Percentiles rank a stretch among this genome's conserved stretches.
Evolutionary conservation across 805 yeast species (phyloP).

Genomic region (Clavispora carvajalis): DNA sequence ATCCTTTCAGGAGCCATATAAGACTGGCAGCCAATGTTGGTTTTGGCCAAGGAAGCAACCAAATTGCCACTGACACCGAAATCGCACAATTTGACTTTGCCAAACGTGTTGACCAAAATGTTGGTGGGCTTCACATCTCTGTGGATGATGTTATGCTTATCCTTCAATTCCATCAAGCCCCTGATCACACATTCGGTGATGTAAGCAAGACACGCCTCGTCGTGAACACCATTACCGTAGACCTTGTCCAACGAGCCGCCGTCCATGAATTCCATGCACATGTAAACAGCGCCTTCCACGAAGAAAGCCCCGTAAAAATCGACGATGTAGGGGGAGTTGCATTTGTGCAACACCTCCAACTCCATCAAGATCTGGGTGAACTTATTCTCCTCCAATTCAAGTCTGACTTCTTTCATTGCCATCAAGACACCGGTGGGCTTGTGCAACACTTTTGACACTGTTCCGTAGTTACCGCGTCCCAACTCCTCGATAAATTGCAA

Average conservation of each 20-base stretch:
- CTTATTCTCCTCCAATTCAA: slow-evolving; percentile 90
- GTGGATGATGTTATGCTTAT: slow-evolving; percentile 86
- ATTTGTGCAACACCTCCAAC: slow-evolving; percentile 85
- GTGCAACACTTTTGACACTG: slow-evolving; percentile 88
- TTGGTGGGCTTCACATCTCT: slow-evolving; percentile 97
- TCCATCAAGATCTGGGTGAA: slow-evolving; percentile 95
- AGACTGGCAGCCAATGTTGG: slow-evolving; percentile 96
- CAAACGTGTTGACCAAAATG: slow-evolving; percentile 72
- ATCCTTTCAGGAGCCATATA: slow-evolving; percentile 99
- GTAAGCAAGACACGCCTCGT: slow-evolving; percentile 74
- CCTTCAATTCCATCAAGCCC: slow-evolving; percentile 82
- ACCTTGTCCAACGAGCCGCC: slow-evolving; percentile 90
- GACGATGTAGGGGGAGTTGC: slow-evolving; percentile 85
- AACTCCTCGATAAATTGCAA: slow-evolving; percentile 77
- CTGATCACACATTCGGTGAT: slow-evolving; percentile 74
- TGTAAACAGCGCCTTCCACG: slow-evolving; percentile 95
- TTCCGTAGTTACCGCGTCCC: slow-evolving; percentile 95
- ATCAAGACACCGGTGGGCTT: slow-evolving; percentile 86
- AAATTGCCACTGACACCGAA: slow-evolving; percentile 94
- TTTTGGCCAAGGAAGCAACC: slow-evolving; percentile 90
- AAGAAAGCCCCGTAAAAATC: slow-evolving; percentile 97
- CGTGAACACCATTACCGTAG: slow-evolving; percentile 55
- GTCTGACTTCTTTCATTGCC: slow-evolving; percentile 97
- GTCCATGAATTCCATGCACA: slow-evolving; percentile 98
- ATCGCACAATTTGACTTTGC: slow-evolving; percentile 90